Percentiles rank a stretch among this genome's conserved stretches.
Evolutionary conservation across 2,329 filamentous ascomycete genomes (phyloP).

Genomic region (Xylaria sp.): DNA sequence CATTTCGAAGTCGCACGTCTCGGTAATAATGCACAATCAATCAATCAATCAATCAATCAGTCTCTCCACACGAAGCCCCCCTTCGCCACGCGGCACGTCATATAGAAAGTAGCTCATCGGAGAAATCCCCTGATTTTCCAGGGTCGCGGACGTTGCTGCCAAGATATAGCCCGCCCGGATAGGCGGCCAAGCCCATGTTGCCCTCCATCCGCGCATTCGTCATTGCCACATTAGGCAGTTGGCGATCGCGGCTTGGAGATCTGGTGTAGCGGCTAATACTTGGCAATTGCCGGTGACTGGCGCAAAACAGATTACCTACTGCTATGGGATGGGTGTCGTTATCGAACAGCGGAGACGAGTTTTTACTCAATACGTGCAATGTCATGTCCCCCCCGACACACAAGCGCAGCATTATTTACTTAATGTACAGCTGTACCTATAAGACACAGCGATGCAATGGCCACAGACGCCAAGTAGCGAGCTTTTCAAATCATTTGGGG

Average conservation of each 20-base stretch:
- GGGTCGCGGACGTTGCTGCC: slow-evolving; percentile 16
- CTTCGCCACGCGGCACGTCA: slow-evolving; percentile 14
- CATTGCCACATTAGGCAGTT: slow-evolving; percentile 28
- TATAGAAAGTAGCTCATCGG: slow-evolving; percentile 11
- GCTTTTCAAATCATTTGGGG: slow-evolving; percentile 27
- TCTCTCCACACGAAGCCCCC: slow-evolving; percentile 13
- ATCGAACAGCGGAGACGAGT: slow-evolving; percentile 1
- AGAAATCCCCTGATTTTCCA: slow-evolving; percentile 1
- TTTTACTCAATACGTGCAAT: slow-evolving; percentile 23
- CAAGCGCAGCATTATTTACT: not conserved
- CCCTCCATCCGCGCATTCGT: slow-evolving; percentile 6
- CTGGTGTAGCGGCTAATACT: slow-evolving; percentile 32
- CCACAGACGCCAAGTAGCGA: slow-evolving; percentile 19
- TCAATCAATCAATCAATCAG: too few species aligned
- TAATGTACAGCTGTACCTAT: not conserved
- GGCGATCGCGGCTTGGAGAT: slow-evolving; percentile 26
- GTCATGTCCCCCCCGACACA: not conserved
- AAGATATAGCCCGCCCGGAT: slow-evolving; percentile 26
- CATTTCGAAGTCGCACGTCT: not conserved
- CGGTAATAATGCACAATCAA: not conserved
- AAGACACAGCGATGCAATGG: not conserved
- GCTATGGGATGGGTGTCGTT: slow-evolving; percentile 2
- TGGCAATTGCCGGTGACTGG: slow-evolving; percentile 22
- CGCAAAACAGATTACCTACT: not conserved
- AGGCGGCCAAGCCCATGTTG: slow-evolving; percentile 32